These are phyloP conservation scores for Syncephalastrum racemosum DNA, from an alignment of 371 early-diverging fungal genomes.

Conservation along the genomic window DNA sequence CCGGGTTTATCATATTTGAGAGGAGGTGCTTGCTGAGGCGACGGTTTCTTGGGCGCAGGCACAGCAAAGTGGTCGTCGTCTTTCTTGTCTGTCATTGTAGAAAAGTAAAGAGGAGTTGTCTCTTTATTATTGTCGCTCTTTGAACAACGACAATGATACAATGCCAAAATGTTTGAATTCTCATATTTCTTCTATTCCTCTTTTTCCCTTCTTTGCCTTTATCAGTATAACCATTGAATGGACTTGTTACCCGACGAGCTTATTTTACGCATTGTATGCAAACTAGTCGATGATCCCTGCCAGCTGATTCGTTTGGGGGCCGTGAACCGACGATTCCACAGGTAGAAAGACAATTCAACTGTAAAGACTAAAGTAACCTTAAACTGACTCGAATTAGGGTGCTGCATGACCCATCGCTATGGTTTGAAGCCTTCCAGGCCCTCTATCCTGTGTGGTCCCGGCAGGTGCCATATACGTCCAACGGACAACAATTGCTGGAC, in stretches of 20 bases:
- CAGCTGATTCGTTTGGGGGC: constrained; percentile 21
- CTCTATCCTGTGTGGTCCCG: constrained; percentile 31
- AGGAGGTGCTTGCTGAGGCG: constrained; percentile 30
- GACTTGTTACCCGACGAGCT: constrained; percentile 38
- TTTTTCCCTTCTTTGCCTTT: constrained; percentile 5
- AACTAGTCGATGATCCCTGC: constrained; percentile 20
- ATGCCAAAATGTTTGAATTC: no score
- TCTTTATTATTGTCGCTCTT: no score
- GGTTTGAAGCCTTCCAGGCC: constrained; percentile 31
- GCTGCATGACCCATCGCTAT: constrained; percentile 25
- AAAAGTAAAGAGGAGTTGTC: no score
- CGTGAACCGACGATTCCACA: constrained; percentile 29
- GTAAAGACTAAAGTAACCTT: no score
- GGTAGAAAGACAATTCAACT: no score
- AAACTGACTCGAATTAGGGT: constrained; percentile 9
- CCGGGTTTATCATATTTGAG: constrained; percentile 54
- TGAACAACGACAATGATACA: no score
- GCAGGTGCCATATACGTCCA: constrained; percentile 20
- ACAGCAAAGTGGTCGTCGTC: constrained; percentile 19
- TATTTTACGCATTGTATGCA: constrained; percentile 26
- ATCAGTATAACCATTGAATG: constrained; percentile 15
- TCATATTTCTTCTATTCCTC: constrained; percentile 2
- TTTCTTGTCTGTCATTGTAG: constrained; percentile 16
- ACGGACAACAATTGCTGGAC: constrained; percentile 24
- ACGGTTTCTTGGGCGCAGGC: constrained; percentile 18